Evolutionary conservation across 176 grass and related monocot species (phyloP).

Genomic region (Triticum urartu): DNA sequence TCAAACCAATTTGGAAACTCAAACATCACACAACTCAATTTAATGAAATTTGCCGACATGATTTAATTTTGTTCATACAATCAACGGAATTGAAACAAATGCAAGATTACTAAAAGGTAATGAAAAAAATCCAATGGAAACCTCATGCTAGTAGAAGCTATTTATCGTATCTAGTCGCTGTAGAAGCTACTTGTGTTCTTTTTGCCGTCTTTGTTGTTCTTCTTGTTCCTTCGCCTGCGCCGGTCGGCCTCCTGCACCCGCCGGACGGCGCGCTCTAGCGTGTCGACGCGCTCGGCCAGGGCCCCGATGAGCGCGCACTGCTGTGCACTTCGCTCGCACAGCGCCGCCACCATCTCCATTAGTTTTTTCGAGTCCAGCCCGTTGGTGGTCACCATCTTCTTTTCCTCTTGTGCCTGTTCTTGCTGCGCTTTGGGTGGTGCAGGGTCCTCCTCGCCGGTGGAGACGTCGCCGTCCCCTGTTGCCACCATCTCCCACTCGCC

Average conservation of each 20-base stretch:
- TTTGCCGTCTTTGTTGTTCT: not conserved
- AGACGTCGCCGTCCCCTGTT: not conserved
- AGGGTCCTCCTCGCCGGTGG: not conserved
- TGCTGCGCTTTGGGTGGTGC: not conserved
- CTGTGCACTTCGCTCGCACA: conserved; percentile 51
- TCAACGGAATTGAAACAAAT: too few species aligned
- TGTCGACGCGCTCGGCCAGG: conserved; percentile 46
- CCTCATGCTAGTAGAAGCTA: too few species aligned
- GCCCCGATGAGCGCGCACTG: conserved; percentile 35
- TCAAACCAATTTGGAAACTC: too few species aligned
- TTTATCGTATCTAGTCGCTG: not conserved
- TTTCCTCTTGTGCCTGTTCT: not conserved
- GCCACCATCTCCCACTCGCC: conserved; percentile 43
- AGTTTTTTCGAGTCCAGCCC: conserved; percentile 21
- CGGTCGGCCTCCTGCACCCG: conserved; percentile 33
- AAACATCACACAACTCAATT: too few species aligned
- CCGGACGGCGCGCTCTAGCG: conserved; percentile 56
- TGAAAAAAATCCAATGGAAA: too few species aligned
- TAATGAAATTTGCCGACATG: too few species aligned
- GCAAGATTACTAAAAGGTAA: too few species aligned
- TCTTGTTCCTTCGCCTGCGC: not conserved
- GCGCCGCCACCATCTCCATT: conserved; percentile 52
- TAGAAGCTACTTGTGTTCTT: not conserved
- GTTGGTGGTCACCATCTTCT: not conserved
- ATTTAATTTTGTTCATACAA: too few species aligned